These are phyloP conservation scores for Cytospora chrysosperma DNA, from an alignment of 2,329 filamentous ascomycete species.

Conservation along the genomic window DNA sequence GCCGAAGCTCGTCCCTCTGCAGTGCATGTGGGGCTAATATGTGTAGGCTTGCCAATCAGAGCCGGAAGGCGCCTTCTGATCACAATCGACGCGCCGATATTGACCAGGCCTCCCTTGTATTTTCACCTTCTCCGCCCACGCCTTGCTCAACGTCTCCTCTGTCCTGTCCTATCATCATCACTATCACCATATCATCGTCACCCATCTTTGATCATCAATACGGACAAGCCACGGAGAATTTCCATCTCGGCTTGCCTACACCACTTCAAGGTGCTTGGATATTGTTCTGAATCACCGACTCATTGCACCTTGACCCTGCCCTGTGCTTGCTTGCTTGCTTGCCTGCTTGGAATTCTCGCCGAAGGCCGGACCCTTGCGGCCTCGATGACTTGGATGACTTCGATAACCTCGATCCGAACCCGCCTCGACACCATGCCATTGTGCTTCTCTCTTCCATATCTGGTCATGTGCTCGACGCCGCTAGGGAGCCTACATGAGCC, in stretches of 20 bases:
- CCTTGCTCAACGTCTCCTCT: not conserved
- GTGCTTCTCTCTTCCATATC: constrained; percentile 1
- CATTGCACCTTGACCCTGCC: not conserved
- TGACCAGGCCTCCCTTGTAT: not conserved
- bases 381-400: not conserved
- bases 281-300: not conserved
- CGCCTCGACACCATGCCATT: constrained; percentile 1
- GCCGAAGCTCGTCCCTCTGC: not conserved
- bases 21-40: not conserved
- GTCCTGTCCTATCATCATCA: not conserved
- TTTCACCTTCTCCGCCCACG: not conserved
- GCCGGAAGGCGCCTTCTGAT: not conserved
- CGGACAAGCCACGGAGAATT: not conserved
- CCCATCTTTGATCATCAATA: not conserved
- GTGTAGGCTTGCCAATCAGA: not conserved
- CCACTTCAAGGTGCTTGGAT: not conserved
- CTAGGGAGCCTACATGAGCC: not conserved
- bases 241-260: not conserved
- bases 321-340: not conserved
- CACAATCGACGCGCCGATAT: not conserved
- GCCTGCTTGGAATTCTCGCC: not conserved
- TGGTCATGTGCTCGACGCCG: constrained; percentile 12
- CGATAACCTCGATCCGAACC: not conserved
- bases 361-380: not conserved
- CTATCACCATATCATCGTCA: not conserved